A percentile compares a stretch with the other conserved stretches of the same genome.
These are phyloP conservation scores for Serpula lacrymans DNA, from an alignment of 768 basidiomycete species.

Conservation along the genomic window DNA sequence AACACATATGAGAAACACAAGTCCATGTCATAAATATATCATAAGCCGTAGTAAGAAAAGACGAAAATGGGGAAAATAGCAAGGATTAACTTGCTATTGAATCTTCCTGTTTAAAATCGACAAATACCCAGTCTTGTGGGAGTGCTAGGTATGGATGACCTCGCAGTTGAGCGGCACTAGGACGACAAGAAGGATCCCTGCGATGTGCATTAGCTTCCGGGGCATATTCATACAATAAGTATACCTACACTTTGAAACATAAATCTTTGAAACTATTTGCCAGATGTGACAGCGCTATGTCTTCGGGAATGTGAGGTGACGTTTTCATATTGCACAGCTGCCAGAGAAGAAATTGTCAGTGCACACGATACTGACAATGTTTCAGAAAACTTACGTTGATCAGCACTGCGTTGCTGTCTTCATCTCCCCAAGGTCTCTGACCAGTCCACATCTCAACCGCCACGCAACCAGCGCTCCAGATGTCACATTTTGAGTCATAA, in stretches of 20 bases:
- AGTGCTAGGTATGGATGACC: slow-evolving; percentile 69
- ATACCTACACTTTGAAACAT: slow-evolving; percentile 77
- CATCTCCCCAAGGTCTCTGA: slow-evolving; percentile 79
- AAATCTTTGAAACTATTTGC: slow-evolving; percentile 78
- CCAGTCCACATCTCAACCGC: slow-evolving; percentile 95
- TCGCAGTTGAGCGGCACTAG: slow-evolving; percentile 70
- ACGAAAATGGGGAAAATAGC: too few species aligned
- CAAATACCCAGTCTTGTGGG: slow-evolving; percentile 64
- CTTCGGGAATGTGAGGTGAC: slow-evolving; percentile 82
- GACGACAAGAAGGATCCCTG: slow-evolving; percentile 76
- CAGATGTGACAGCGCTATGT: slow-evolving; percentile 60
- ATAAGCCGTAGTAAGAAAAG: too few species aligned
- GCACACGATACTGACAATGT: too few species aligned
- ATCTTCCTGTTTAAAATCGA: too few species aligned
- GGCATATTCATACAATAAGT: too few species aligned
- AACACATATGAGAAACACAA: too few species aligned
- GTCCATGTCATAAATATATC: too few species aligned
- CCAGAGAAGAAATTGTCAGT: background rate
- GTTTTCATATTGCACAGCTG: slow-evolving; percentile 76
- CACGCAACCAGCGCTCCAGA: slow-evolving; percentile 93
- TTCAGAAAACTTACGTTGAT: slow-evolving; percentile 58
- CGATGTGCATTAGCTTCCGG: background rate
- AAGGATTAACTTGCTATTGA: too few species aligned
- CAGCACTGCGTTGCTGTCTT: slow-evolving; percentile 82
- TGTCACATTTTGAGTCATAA: slow-evolving; percentile 91